Evolutionary conservation across 805 yeast genomes (phyloP), one percentile per base, ranked within the genome.

Genomic region (Saccharomycopsis lassenensis): DNA sequence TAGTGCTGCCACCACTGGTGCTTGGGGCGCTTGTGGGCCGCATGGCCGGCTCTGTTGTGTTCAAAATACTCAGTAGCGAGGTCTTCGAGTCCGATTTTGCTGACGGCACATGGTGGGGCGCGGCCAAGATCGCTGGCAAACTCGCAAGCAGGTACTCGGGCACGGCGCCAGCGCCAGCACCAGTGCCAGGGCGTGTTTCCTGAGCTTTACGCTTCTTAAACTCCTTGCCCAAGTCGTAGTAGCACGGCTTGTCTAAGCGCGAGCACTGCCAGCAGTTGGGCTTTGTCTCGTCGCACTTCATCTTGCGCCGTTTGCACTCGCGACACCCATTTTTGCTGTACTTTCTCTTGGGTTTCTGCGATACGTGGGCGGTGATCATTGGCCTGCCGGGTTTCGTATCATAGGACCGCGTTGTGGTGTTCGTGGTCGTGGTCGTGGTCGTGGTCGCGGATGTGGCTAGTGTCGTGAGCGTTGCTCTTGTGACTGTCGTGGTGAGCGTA

Each of bases 251-350:
- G 7, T 55, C 53, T 11, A 61, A 37, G 22, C 54, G 55, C 1
- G 53, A 39, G 36, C 71, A 65, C 32, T 62, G 63, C 56, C 63
- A 52, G 37, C 71, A 65, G 11, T 43, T 45, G 1, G 65, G 65
- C 33, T 58, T 59, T 4, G 42, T 44, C 37, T 61, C 65, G 44
- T 59, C 67, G 45, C 65, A 61, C 36, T 59, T 65, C 37, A 61
- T 49, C 40, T 62, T 63, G 25, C 70, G 50, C 29, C 63, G 44
- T 47, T 65, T 65, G 48, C 71, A 66, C 43, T 63, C 67, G 27
- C 48, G 46, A 39, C 71, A 66, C 4, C 71, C 71, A 38, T 62
- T 57, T 33, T 68, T 51, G 19, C 67, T 61, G 44, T 66, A 65
- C 35, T 56, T 51, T 33, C 70, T 47, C 49, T 60, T 63, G 48